These are phyloP conservation scores for Oryza meridionalis DNA, from an alignment of 176 grass and related monocot genomes.

Conservation along the genomic window DNA sequence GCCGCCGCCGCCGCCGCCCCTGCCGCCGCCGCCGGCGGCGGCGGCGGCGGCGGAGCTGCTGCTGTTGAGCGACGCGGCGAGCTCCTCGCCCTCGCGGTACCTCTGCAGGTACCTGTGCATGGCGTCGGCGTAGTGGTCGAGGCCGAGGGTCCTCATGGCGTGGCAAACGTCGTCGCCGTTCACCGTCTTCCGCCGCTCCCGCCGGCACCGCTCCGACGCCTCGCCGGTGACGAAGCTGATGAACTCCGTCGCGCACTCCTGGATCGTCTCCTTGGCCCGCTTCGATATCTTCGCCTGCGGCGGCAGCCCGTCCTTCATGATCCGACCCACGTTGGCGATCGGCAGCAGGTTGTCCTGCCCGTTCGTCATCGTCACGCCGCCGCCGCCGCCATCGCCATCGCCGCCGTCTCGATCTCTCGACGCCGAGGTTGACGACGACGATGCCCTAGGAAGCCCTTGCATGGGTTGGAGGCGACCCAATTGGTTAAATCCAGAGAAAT, in stretches of 20 bases:
- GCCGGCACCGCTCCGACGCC: slow-evolving; percentile 68
- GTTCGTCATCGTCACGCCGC: not conserved
- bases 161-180: slow-evolving; percentile 83
- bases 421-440: slow-evolving; percentile 27
- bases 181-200: slow-evolving; percentile 71
- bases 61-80: slow-evolving; percentile 48
- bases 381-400: not conserved
- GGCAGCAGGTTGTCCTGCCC: slow-evolving; percentile 57
- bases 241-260: slow-evolving; percentile 81
- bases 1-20: not conserved
- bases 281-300: slow-evolving; percentile 77
- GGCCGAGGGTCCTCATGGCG: slow-evolving; percentile 66
- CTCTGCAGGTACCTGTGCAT: slow-evolving; percentile 76
- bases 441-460: slow-evolving; percentile 27
- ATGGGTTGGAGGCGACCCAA: not conserved
- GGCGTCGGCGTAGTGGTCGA: slow-evolving; percentile 72
- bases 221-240: slow-evolving; percentile 80
- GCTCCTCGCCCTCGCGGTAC: slow-evolving; percentile 67
- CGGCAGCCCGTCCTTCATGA: slow-evolving; percentile 73
- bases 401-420: not conserved
- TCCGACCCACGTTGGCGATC: slow-evolving; percentile 71
- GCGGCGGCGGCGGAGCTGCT: not conserved
- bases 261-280: slow-evolving; percentile 71
- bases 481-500: slow-evolving; percentile 30
- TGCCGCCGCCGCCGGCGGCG: not conserved